Base-by-base conservation (phyloP, 495 filamentous ascomycete species). In the Cryomyces antarcticus region DNA sequence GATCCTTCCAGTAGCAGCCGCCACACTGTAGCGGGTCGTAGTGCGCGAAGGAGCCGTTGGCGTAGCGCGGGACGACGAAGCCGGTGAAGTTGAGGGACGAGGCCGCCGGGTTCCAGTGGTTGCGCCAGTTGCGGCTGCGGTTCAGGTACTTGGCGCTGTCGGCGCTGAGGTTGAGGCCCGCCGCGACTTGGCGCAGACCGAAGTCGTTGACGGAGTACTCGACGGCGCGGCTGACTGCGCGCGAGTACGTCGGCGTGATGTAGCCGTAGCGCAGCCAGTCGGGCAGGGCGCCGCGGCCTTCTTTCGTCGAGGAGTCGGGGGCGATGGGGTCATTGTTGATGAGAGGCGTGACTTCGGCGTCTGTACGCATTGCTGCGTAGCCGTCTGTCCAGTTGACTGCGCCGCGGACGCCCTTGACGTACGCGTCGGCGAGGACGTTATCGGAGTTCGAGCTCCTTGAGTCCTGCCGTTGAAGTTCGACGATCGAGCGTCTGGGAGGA, bases 371-470 rank as follows among this genome's bases (percentile, higher is more conserved):
- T 29, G 80, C 78, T 30, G 59, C 54, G 48, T 75, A 82, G 6
- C 71, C 78, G 41, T 73, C 75, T n/a, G 65, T 58, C 78, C 80
- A 84, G 52, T 84, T 65, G 6, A 83, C 59, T n/a, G 56, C 62
- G 5, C 66, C 70, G 7, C 70, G 62, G 17, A 84, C 71, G 1
- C 77, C 76, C 45, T 83, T 83, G 31, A 83, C 71, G 47, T 75
- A 83, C 1, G 78, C 77, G 50, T 85, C 80, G 0, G 78, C 80
- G 27, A 85, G 67, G 6, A 85, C 64, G 46, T 78, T 81, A 54
- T 85, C 80, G 1, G 72, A 72, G 47, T 82, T 82, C 5, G 72
- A 80, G 6, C 80, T 5, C 78, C 82, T 59, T 85, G 79, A 1
- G 67, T 68, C 9, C 70, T 65, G 38, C 79, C 79, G 46, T 81